Evolutionary conservation across 2,329 filamentous ascomycete genomes (phyloP), one percentile per base, ranked within the genome.

Genomic region (Diplodia corticola): DNA sequence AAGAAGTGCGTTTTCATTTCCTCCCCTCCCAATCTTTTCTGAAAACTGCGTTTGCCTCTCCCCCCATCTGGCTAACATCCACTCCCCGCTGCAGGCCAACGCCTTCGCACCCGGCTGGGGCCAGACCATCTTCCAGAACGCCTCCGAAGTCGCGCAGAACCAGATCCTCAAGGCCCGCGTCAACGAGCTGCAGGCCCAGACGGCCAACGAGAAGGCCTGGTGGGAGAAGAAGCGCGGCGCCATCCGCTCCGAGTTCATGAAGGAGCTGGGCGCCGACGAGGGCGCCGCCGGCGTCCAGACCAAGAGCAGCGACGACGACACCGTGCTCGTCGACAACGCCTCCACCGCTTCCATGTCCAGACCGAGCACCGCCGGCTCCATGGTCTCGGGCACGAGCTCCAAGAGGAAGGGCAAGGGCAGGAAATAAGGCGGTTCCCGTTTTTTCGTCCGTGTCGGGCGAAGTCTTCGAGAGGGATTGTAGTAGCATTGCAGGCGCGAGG

Each of bases 131-230:
- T 99, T 99, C 86, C 95, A 99, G 79, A 93, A 91, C 53, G 95
- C 95, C 65, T 96, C 96, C 79, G 95, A 99, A 80, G 97, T 99
- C 80, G 88, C 91, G 67, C 90, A 92, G 75, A 97, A 97, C 80
- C 86, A 87, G 49, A 81, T 88, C 54, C 85, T 97, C 74, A 91
- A 92, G 70, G 84, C 89, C 70, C 86, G 89, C 59, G 84, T 97
- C 22, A 86, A 89, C 54, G 90, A 93, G 69, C 88, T 97, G 67
- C 88, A 93, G 72, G 81, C 83, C 30, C 89, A 91, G 73, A 82
- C 88, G 1, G 84, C 86, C 10, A 82, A 87, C 48, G 95, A 98
- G 80, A 91, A 91, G 80, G 85, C 89, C 74, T 97, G 93, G 92
- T 99, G 95, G 95, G 91, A 92, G 76, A 91, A 91, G 83, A 91